A percentile compares a stretch with the other conserved stretches of the same genome.
phyloP scores from a whole-genome alignment of 768 basidiomycete species.

The Gloeophyllum trabeum region DNA sequence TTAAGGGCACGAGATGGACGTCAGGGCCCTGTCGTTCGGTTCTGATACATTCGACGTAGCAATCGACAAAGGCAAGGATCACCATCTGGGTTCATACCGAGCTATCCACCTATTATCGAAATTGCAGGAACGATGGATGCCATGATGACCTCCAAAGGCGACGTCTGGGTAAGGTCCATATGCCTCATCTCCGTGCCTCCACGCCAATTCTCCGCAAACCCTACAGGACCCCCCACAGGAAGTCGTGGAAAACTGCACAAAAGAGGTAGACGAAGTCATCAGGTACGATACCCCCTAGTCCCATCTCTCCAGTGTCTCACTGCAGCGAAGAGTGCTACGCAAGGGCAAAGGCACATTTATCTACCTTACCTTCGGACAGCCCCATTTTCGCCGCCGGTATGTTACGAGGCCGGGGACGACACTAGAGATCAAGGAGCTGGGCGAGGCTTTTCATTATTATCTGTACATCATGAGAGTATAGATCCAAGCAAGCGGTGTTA shows the following conservation, averaged over 20 bases:
- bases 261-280: slow-evolving; percentile 67
- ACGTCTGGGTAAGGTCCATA: slow-evolving; percentile 55
- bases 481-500: slow-evolving; percentile 9
- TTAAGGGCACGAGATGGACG: slow-evolving; percentile 79
- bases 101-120: background rate
- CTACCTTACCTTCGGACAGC: slow-evolving; percentile 83
- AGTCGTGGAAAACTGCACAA: slow-evolving; percentile 57
- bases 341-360: slow-evolving; percentile 49
- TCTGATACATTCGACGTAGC: slow-evolving; percentile 61
- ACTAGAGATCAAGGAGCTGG: slow-evolving; percentile 59
- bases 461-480: slow-evolving; percentile 44
- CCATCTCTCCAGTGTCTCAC: background rate
- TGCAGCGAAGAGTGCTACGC: slow-evolving; percentile 44
- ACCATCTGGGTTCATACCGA: background rate
- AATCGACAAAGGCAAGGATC: slow-evolving; percentile 61
- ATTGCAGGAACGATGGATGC: slow-evolving; percentile 72
- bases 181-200: background rate
- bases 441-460: slow-evolving; percentile 79
- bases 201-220: slow-evolving; percentile 2
- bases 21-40: slow-evolving; percentile 54
- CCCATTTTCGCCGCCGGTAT: slow-evolving; percentile 73
- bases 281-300: slow-evolving; percentile 27
- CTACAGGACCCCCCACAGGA: slow-evolving; percentile 62
- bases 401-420: slow-evolving; percentile 43
- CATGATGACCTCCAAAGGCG: slow-evolving; percentile 75